Percentiles rank a stretch among this genome's conserved stretches.
phyloP scores from a whole-genome alignment of 1,139 yeast species.

The Diutina rugosa region DNA sequence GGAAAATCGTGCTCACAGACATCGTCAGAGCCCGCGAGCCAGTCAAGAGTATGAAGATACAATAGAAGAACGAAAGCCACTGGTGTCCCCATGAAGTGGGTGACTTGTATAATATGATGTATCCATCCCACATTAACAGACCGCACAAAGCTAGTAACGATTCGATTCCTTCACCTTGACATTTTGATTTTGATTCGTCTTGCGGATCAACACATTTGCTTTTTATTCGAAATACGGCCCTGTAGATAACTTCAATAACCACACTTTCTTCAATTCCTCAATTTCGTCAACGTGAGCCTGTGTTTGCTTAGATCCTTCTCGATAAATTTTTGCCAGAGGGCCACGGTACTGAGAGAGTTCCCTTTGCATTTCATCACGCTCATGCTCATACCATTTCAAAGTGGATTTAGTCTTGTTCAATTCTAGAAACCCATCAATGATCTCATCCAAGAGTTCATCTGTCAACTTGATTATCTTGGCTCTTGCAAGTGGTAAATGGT shows the following conservation, averaged over 20 bases:
- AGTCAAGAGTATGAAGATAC: not conserved
- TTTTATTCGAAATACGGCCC: not conserved
- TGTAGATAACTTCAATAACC: not conserved
- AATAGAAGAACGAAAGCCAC: not conserved
- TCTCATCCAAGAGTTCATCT: not conserved
- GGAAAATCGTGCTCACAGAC: not conserved
- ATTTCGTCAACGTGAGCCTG: slow-evolving; percentile 1
- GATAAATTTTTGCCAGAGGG: not conserved
- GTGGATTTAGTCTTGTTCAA: not conserved
- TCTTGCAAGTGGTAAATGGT: not conserved
- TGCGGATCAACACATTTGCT: too few relatives aligned
- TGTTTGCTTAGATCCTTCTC: not conserved
- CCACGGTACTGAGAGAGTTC: not conserved
- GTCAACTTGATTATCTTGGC: not conserved
- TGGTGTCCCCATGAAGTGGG: not conserved
- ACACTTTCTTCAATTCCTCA: not conserved
- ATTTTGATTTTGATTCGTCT: too few relatives aligned
- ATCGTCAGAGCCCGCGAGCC: not conserved
- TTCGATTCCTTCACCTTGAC: too few relatives aligned
- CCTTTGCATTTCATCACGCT: not conserved
- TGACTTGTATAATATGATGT: too few relatives aligned
- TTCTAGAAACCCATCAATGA: not conserved
- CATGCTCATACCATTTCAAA: not conserved
- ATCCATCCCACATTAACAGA: too few relatives aligned
- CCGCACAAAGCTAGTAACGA: too few relatives aligned